Conservation (phyloP, 257 asterid genomes). For the Galeopsis tetrahit region DNA sequence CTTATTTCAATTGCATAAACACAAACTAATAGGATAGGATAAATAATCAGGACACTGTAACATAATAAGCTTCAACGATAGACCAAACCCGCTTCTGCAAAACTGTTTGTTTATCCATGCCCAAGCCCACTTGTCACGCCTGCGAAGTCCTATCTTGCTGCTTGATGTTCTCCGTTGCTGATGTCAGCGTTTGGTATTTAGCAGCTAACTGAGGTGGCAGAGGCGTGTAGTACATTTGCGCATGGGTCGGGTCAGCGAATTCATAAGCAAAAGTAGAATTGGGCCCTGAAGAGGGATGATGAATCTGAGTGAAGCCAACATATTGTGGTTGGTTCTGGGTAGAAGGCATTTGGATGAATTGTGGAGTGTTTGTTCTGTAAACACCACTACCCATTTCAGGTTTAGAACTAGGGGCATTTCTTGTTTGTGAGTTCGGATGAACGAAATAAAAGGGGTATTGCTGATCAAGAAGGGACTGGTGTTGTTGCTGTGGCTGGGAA, state of each 20-base stretch:
- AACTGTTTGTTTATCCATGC: constrained; percentile 59
- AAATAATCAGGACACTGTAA: constrained; percentile 39
- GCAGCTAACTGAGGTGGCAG: constrained; percentile 66
- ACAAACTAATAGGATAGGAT: constrained; percentile 48
- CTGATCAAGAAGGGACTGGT: constrained; percentile 56
- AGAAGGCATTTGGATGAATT: constrained; percentile 57
- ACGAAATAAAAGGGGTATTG: constrained; percentile 67
- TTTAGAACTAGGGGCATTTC: constrained; percentile 51
- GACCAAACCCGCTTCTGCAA: constrained; percentile 63
- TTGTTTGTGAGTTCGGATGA: constrained; percentile 45
- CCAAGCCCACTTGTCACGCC: constrained; percentile 57
- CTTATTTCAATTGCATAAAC: constrained; percentile 50
- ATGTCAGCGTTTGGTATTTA: constrained; percentile 62
- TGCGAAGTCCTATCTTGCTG: constrained; percentile 48
- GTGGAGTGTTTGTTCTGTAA: constrained; percentile 60
- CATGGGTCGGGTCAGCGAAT: constrained; percentile 53
- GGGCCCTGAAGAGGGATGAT: constrained; percentile 57
- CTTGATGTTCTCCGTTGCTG: constrained; percentile 48
- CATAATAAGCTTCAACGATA: constrained; percentile 41
- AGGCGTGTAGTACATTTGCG: constrained; percentile 70
- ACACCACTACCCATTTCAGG: constrained; percentile 54
- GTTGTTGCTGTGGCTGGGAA: constrained; percentile 61
- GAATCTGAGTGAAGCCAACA: constrained; percentile 64
- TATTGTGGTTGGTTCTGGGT: constrained; percentile 56
- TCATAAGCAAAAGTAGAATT: constrained; percentile 62